Conservation (phyloP, 768 basidiomycete genomes). For the Mycena crocata region DNA sequence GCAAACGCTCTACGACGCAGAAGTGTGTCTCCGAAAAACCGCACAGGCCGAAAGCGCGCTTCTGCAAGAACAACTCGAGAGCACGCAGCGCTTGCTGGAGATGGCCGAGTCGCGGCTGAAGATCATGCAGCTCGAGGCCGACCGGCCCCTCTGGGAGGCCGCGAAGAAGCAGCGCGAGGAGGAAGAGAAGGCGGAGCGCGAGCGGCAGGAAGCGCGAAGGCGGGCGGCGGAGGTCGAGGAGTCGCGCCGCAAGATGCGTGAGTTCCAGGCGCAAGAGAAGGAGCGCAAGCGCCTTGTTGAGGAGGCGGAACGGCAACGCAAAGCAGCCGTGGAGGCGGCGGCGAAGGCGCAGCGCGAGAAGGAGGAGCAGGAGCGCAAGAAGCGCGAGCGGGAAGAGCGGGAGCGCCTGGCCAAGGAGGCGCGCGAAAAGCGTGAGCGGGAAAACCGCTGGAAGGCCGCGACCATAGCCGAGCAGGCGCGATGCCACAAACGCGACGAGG, state of each 20-base stretch:
- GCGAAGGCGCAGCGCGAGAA: slow-evolving; percentile 17
- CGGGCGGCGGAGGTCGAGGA: slow-evolving; percentile 17
- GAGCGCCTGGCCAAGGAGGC: slow-evolving; percentile 16
- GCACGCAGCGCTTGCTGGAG: slow-evolving; percentile 11
- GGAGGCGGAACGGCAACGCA: slow-evolving; percentile 7
- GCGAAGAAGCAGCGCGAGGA: slow-evolving; percentile 24
- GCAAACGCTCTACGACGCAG: slow-evolving; percentile 6
- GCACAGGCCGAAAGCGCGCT: slow-evolving; percentile 10
- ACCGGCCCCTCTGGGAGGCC: slow-evolving; percentile 25
- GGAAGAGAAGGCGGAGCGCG: slow-evolving; percentile 10
- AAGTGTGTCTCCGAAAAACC: not conserved
- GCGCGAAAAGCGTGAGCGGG: slow-evolving; percentile 13
- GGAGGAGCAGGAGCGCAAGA: slow-evolving; percentile 12
- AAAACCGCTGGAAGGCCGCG: slow-evolving; percentile 11
- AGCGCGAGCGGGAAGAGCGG: slow-evolving; percentile 21
- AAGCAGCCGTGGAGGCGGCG: slow-evolving; percentile 15
- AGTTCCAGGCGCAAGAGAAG: slow-evolving; percentile 20
- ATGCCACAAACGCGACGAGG: slow-evolving; percentile 13
- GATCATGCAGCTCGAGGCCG: slow-evolving; percentile 27
- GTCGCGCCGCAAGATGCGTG: slow-evolving; percentile 20
- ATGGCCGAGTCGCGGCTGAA: slow-evolving; percentile 23
- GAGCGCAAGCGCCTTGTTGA: slow-evolving; percentile 6
- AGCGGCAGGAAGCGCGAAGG: slow-evolving; percentile 10
- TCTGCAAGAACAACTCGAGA: slow-evolving; percentile 11
- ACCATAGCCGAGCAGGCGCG: slow-evolving; percentile 15